These are phyloP conservation scores for Apostasia shenzhenica DNA, from an alignment of 106 monocot species.

Conservation along the genomic window DNA sequence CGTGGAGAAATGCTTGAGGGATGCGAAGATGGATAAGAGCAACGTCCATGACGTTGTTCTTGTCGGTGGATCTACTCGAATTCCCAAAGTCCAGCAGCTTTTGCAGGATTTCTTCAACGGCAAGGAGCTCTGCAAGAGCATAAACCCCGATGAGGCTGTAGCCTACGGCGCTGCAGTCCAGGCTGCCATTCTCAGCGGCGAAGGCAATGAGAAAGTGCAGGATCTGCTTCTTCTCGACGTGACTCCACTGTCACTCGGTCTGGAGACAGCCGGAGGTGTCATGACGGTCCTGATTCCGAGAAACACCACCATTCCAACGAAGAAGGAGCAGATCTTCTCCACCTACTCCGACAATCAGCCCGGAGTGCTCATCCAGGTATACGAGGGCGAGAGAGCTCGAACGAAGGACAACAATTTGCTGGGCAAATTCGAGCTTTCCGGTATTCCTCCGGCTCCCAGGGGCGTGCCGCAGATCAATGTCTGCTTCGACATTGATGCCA, in stretches of 20 bases:
- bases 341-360: constrained; percentile 27
- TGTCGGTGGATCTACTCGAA: constrained; percentile 61
- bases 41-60: constrained; percentile 61
- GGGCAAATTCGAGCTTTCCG: constrained; percentile 8
- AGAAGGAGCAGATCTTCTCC: constrained; percentile 27
- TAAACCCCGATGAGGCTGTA: constrained; percentile 47
- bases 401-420: constrained; percentile 29
- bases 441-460: constrained; percentile 32
- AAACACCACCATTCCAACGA: constrained; percentile 24
- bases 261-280: constrained; percentile 29
- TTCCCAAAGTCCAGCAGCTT: constrained; percentile 63
- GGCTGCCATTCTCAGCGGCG: constrained; percentile 36
- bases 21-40: constrained; percentile 78
- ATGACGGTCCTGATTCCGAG: constrained; percentile 28
- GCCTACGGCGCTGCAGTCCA: constrained; percentile 42
- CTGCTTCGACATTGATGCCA: constrained; percentile 64
- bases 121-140: constrained; percentile 71
- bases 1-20: constrained; percentile 54
- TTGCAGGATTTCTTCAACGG: constrained; percentile 72
- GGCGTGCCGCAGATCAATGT: constrained; percentile 54
- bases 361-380: constrained; percentile 29
- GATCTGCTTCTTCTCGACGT: constrained; percentile 40
- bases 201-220: constrained; percentile 41
- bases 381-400: constrained; percentile 26
- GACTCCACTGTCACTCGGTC: constrained; percentile 26